These are phyloP conservation scores for Exidia glandulosa DNA, from an alignment of 768 basidiomycete genomes.

Conservation along the genomic window DNA sequence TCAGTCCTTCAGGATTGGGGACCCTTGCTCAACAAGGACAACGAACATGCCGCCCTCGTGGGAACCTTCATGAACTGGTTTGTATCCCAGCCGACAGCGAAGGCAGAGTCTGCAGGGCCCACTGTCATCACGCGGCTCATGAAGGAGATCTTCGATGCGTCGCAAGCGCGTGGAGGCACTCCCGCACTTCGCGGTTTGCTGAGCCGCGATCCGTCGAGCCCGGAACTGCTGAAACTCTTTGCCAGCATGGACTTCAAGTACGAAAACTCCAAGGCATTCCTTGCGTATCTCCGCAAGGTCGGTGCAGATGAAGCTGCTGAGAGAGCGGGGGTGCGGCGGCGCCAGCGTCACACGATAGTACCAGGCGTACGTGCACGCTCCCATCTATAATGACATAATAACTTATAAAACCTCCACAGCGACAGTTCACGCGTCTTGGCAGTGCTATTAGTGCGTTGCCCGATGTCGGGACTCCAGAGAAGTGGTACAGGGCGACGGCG, in stretches of 20 bases:
- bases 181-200: not conserved
- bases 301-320: constrained; percentile 9
- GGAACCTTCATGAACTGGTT: constrained; percentile 42
- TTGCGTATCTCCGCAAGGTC: constrained; percentile 21
- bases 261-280: constrained; percentile 29
- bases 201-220: not conserved
- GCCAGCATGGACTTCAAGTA: constrained; percentile 13
- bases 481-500: not conserved
- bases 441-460: not conserved
- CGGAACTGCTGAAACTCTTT: not conserved
- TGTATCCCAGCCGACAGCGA: constrained; percentile 6
- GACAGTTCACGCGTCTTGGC: not conserved
- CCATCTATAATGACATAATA: not conserved
- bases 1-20: constrained; percentile 26
- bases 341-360: not conserved
- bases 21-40: constrained; percentile 22
- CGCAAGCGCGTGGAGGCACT: not conserved
- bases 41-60: constrained; percentile 22
- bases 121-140: not conserved
- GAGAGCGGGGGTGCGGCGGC: not conserved
- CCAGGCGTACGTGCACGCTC: not conserved
- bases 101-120: not conserved
- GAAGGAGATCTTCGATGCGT: not conserved
- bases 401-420: not conserved
- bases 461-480: not conserved